Base-by-base conservation (phyloP, 192 early-diverging fungal genomes). In the Coemansia sp. region DNA sequence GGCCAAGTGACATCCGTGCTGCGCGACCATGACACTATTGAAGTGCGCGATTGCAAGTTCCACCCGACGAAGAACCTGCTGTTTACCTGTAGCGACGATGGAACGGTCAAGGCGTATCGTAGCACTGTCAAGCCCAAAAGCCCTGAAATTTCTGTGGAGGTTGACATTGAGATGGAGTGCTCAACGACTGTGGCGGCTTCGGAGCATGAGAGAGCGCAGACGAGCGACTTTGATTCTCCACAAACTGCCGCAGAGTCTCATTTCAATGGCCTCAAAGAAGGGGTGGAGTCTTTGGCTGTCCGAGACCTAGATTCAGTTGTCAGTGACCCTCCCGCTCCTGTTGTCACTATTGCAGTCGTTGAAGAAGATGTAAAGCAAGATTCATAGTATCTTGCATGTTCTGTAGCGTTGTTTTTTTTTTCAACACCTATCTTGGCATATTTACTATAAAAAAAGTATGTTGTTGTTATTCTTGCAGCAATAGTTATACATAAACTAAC, bases 21-120 rank as follows among this genome's bases (percentile, higher is more conserved):
- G 63, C 89, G 92, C 61, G 94, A 97, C 61, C 96, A 98, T 68
- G 91, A 97, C 51, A 93, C 92, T 36, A 86, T 96, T 10, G 96
- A 98, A 75, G 92, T 98, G n/a, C 88, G 96, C 41, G 96, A 98
- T 82, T 90, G 95, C 38, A 85, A 95, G 51, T 93, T 96, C 76
- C 96, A 97, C 68, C 94, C 95, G 36, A 89, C 87, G 20, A 83
- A 88, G 51, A 90, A 91, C 33, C 75, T 95, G 3, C 36, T 98
- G 60, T 91, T 96, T 65, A 93, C 96, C 7, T 92, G 93, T 80
- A 90, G 86, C 36, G 96, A 98, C 79, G 91, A 93, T 75, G 90
- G 91, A 3, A 81, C 79, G 3, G 82, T 92, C 16, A 91, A 89
- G 75, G 87, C 85, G 10, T 92, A 91, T 65, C 60, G 66, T 10